These are phyloP conservation scores for Chytriomyces sp. DNA, from an alignment of 192 early-diverging fungal species.

Conservation along the genomic window DNA sequence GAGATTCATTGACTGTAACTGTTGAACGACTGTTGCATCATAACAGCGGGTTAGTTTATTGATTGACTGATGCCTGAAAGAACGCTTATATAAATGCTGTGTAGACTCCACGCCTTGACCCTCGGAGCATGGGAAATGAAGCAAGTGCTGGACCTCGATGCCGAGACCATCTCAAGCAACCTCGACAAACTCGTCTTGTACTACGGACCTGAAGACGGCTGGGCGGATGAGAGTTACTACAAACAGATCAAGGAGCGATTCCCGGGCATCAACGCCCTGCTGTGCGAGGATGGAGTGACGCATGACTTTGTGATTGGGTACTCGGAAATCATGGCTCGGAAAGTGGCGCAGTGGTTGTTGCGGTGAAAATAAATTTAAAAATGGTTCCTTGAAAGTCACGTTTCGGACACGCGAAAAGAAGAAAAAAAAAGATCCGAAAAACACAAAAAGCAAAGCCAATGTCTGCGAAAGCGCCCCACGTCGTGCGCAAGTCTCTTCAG, in stretches of 20 bases:
- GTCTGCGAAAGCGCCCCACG: too few species aligned
- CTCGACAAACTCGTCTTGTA: conserved; percentile 76
- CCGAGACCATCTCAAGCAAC: conserved; percentile 61
- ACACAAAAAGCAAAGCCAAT: too few species aligned
- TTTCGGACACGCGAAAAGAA: too few species aligned
- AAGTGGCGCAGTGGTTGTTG: conserved; percentile 36
- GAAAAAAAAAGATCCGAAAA: too few species aligned
- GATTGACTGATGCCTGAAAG: neutral
- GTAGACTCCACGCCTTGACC: conserved; percentile 59
- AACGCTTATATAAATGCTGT: conserved; percentile 25
- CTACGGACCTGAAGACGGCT: conserved; percentile 75
- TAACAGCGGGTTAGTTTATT: neutral
- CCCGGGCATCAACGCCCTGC: conserved; percentile 54
- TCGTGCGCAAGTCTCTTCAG: too few species aligned
- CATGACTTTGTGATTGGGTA: conserved; percentile 82
- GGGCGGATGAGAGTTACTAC: conserved; percentile 76
- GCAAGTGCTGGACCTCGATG: conserved; percentile 67
- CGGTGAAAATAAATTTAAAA: too few species aligned
- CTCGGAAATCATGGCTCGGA: conserved; percentile 50
- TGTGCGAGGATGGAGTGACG: conserved; percentile 75
- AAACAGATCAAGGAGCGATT: conserved; percentile 69
- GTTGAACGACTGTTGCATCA: conserved; percentile 68
- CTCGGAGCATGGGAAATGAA: conserved; percentile 81
- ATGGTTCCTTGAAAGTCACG: too few species aligned
- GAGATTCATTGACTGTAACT: conserved; percentile 59